phyloP scores from a whole-genome alignment of 2,329 filamentous ascomycete species.

The Lecanosticta acicola region DNA sequence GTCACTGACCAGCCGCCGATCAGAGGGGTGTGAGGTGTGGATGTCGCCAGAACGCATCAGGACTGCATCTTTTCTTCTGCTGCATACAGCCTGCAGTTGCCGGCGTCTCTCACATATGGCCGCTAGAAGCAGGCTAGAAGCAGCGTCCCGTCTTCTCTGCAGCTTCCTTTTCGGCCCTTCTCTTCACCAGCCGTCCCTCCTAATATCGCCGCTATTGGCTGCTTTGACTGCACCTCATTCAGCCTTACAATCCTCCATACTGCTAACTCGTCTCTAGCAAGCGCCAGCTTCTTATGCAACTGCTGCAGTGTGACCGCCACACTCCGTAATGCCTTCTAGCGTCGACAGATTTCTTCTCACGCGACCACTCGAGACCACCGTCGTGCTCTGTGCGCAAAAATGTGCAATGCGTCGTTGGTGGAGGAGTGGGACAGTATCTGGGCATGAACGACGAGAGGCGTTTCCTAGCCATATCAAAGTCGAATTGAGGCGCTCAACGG shows the following conservation, averaged over 20 bases:
- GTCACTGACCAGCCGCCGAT: neutral
- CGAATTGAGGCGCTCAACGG: conserved; percentile 4
- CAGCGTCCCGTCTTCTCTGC: neutral
- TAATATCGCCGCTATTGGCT: neutral
- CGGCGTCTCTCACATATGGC: neutral
- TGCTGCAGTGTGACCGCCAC: conserved; percentile 1
- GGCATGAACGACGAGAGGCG: neutral
- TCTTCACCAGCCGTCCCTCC: neutral
- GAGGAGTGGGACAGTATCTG: neutral
- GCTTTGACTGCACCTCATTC: neutral
- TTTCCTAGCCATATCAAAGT: neutral
- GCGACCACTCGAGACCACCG: neutral
- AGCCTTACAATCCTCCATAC: neutral
- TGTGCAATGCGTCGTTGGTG: neutral
- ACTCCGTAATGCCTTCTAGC: neutral
- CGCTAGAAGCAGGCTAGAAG: conserved; percentile 4
- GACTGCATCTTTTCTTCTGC: neutral
- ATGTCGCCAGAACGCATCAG: neutral
- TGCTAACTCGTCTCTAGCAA: neutral
- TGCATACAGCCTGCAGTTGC: conserved; percentile 2
- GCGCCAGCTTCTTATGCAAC: neutral
- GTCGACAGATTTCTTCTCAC: conserved; percentile 1
- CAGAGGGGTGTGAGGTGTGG: neutral
- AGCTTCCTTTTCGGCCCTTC: conserved; percentile 4
- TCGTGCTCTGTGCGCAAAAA: conserved; percentile 3